A percentile compares a stretch with the other conserved stretches of the same genome.
Conservation (phyloP, 768 basidiomycete genomes). For the Leccinum arenicola region DNA sequence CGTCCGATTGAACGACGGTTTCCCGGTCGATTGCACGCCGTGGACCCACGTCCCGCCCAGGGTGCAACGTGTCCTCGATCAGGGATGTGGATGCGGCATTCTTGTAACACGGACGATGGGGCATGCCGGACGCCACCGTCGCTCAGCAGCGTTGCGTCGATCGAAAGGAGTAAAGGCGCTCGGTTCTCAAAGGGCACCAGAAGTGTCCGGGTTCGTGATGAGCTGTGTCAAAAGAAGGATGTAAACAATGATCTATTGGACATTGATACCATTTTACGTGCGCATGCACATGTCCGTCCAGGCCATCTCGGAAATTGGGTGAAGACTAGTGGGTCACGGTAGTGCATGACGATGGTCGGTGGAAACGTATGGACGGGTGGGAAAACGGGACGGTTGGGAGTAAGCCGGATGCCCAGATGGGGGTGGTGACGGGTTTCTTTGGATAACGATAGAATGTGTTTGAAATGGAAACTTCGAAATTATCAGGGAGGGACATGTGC, state of each 20-base stretch:
- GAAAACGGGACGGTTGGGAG: conserved; percentile 1
- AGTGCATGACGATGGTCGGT: conserved; percentile 10
- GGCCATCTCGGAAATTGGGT: conserved; percentile 18
- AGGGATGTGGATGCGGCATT: conserved; percentile 12
- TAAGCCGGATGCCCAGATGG: not conserved
- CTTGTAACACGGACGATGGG: not conserved
- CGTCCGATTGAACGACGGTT: conserved; percentile 2
- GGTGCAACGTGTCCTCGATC: conserved; percentile 4
- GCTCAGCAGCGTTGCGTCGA: conserved; percentile 8
- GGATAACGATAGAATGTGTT: conserved; percentile 10
- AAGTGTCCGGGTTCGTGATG: conserved; percentile 6
- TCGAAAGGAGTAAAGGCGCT: conserved; percentile 8
- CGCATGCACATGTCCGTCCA: conserved; percentile 7
- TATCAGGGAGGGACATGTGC: conserved; percentile 9
- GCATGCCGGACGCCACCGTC: conserved; percentile 6
- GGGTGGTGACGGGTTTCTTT: conserved; percentile 10
- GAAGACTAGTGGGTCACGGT: not conserved
- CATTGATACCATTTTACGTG: conserved; percentile 5
- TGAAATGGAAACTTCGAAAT: conserved; percentile 7
- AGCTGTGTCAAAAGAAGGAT: not conserved
- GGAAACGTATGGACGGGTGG: conserved; percentile 2
- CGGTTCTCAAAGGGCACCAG: not conserved
- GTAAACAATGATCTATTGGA: not conserved
- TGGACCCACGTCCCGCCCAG: not conserved
- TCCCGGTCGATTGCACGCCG: not conserved